Evolutionary conservation across 805 yeast genomes (phyloP).

Genomic region (Candida orba): DNA sequence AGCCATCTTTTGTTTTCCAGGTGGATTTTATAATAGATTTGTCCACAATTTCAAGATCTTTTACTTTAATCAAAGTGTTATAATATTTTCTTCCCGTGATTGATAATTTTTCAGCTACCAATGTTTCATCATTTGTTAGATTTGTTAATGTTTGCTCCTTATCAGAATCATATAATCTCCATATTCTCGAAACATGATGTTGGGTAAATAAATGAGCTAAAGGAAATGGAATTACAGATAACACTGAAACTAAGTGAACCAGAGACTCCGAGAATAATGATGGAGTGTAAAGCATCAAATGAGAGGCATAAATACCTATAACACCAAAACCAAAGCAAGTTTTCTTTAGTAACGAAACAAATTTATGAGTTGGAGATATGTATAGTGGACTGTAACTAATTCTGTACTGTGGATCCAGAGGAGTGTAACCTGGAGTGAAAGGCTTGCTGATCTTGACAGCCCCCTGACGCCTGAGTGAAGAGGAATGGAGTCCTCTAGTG

Average conservation of each 20-base stretch:
- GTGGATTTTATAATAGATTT: constrained; percentile 43
- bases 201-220: constrained; percentile 45
- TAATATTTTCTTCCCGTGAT: constrained; percentile 59
- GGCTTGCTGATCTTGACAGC: constrained; percentile 31
- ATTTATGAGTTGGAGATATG: constrained; percentile 53
- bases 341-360: constrained; percentile 56
- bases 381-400: constrained; percentile 58
- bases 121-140: constrained; percentile 52
- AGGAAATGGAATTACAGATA: constrained; percentile 51
- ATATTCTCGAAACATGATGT: constrained; percentile 66
- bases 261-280: constrained; percentile 41
- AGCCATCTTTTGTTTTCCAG: constrained; percentile 32
- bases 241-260: constrained; percentile 33
- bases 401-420: constrained; percentile 45
- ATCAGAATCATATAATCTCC: constrained; percentile 57
- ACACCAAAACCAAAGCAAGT: constrained; percentile 54
- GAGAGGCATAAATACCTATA: constrained; percentile 56
- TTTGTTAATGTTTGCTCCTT: constrained; percentile 57
- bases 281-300: constrained; percentile 46
- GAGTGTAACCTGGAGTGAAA: constrained; percentile 32
- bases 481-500: too few species aligned
- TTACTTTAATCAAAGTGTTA: constrained; percentile 51
- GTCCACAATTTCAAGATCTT: constrained; percentile 35
- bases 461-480: too few species aligned
- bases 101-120: constrained; percentile 61